These are phyloP conservation scores for Myxozyma mucilagina DNA, from an alignment of 805 yeast species.

Conservation along the genomic window DNA sequence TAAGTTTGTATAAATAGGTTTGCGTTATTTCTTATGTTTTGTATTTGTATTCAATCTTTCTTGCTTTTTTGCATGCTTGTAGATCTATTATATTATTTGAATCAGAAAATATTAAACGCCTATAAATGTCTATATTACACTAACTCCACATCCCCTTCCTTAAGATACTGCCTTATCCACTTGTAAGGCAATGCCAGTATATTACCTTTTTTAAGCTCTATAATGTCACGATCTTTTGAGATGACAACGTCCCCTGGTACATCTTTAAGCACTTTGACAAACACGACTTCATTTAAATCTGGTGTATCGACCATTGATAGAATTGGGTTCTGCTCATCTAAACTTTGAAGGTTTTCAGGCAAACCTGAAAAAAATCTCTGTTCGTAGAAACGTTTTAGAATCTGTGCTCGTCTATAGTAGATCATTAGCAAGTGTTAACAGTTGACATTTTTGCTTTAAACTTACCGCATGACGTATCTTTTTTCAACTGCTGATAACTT, in stretches of 20 bases:
- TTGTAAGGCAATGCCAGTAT: conserved; percentile 74
- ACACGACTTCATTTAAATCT: conserved; percentile 73
- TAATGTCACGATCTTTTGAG: conserved; percentile 49
- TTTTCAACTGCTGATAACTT: conserved; percentile 61
- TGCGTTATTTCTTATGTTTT: background rate
- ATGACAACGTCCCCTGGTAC: conserved; percentile 46
- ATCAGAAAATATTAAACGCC: background rate
- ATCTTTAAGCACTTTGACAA: conserved; percentile 55
- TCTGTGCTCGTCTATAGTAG: conserved; percentile 13
- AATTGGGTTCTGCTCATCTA: conserved; percentile 73
- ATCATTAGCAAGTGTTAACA: background rate
- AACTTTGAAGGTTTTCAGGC: conserved; percentile 66
- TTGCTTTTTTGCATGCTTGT: background rate
- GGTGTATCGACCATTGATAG: conserved; percentile 80
- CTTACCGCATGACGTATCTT: conserved; percentile 57
- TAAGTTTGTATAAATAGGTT: background rate
- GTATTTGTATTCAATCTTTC: background rate
- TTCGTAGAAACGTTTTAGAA: conserved; percentile 58
- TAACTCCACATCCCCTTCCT: conserved; percentile 38
- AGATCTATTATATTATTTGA: background rate
- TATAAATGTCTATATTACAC: conserved; percentile 6
- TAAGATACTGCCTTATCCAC: conserved; percentile 47
- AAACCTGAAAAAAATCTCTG: conserved; percentile 63
- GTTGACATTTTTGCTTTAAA: background rate
- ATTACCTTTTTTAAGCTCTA: conserved; percentile 61